Conservation (phyloP, 805 yeast species). For the Yarrowia bubula region DNA sequence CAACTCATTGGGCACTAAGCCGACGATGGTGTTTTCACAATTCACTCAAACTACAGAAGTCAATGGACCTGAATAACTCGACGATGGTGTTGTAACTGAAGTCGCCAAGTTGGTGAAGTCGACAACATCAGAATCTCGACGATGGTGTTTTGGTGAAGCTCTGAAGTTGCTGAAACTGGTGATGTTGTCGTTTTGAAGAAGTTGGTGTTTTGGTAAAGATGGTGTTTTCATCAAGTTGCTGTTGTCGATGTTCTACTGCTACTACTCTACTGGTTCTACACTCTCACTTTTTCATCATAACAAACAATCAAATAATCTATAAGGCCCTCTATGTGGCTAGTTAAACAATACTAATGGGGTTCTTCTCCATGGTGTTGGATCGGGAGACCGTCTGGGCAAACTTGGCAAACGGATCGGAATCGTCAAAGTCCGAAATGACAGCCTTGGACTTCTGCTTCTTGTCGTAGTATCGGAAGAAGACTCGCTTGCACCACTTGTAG, state of each 20-base stretch:
- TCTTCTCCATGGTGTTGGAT: conserved; percentile 45
- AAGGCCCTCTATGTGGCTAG: neutral
- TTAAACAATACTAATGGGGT: conserved; percentile 14
- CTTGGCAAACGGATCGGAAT: conserved; percentile 59
- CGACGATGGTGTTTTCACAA: too few relatives aligned
- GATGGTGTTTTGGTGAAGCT: too few relatives aligned
- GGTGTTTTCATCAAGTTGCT: too few relatives aligned
- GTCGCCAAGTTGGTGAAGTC: too few relatives aligned
- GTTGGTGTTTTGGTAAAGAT: too few relatives aligned
- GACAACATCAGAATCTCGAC: too few relatives aligned
- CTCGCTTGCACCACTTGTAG: conserved; percentile 67
- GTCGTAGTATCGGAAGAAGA: conserved; percentile 43
- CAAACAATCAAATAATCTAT: conserved; percentile 10
- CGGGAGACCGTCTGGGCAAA: conserved; percentile 56
- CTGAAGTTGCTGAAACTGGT: too few relatives aligned
- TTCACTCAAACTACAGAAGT: too few relatives aligned
- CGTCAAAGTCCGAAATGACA: conserved; percentile 65
- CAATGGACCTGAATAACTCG: too few relatives aligned
- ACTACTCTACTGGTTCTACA: neutral
- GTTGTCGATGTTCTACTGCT: neutral
- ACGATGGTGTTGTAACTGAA: too few relatives aligned
- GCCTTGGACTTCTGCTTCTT: conserved; percentile 47
- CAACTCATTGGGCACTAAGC: too few relatives aligned
- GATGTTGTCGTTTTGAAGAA: too few relatives aligned
- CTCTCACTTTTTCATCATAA: neutral